Evolutionary conservation across 345 rosid genomes (phyloP).

Genomic region (Mercurialis annua): DNA sequence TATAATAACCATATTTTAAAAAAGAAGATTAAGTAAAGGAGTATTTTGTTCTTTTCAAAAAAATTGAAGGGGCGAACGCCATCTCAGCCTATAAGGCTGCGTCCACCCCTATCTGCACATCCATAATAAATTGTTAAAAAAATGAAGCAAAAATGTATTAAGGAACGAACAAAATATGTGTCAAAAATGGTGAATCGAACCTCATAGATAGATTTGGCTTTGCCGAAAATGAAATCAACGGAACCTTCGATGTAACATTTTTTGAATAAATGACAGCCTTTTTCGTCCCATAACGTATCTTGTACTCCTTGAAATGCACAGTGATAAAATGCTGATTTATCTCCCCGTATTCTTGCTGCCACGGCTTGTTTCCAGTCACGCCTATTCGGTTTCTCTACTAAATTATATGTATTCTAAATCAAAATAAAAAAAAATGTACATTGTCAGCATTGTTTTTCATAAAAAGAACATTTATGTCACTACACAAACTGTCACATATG

Average conservation of each 20-base stretch:
- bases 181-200: constrained; percentile 7
- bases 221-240: constrained; percentile 46
- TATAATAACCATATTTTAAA: too few species aligned
- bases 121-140: not conserved
- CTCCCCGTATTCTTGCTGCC: constrained; percentile 36
- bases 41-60: too few species aligned
- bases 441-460: too few species aligned
- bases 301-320: constrained; percentile 41
- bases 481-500: too few species aligned
- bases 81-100: too few species aligned
- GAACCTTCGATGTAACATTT: constrained; percentile 37
- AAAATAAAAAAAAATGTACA: too few species aligned
- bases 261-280: constrained; percentile 36
- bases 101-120: too few species aligned
- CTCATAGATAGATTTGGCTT: constrained; percentile 41
- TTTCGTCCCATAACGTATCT: constrained; percentile 41
- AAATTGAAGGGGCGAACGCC: too few species aligned
- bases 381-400: not conserved
- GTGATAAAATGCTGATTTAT: constrained; percentile 24
- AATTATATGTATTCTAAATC: constrained; percentile 35
- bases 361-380: constrained; percentile 23
- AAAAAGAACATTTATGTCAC: too few species aligned
- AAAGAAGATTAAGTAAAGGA: too few species aligned
- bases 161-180: too few species aligned
- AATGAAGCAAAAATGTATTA: too few species aligned